Evolutionary conservation across 2,329 filamentous ascomycete genomes (phyloP), one percentile per base, ranked within the genome.

Genomic region (Colletotrichum eremochloae): DNA sequence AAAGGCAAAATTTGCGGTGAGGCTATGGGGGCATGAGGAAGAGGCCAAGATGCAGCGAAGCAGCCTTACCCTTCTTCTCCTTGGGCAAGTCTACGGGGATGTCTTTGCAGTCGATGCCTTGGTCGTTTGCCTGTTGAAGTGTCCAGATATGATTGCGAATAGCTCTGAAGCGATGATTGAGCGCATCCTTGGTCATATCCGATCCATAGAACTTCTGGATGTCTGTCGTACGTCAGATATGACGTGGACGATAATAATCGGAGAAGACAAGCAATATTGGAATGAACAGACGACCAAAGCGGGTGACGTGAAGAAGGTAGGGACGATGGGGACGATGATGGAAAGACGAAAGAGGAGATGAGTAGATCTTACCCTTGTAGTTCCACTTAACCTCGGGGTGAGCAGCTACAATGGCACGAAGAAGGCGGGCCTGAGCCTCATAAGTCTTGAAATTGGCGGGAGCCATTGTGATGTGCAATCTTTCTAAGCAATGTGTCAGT

Each of bases 391-490:
- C 76, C 0, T 82, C 82, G 0, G 86, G 86, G 66, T 88, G 85
- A 3, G 89, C 88, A 0, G 89, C 90, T 0, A 92, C 81, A 33
- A 92, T 86, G 6, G 90, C 90, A 1, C 89, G 86, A 3, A 92
- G 82, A 46, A 92, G 86, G 57, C 90, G 89, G 29, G 86, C 85
- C 75, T 89, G 88, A 0, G 87, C 84, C 78, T 92, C 89, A 77
- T 89, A 90, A 2, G 84, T 85, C 74, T 86, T 88, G 81, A 91
- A 92, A 75, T 89, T 91, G 18, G 87, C 61, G 3, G 84, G 79
- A 5, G 86, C 82, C 87, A 89, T 89, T 1, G 24, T 80, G 75
- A 52, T 44, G 8, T n/a, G n/a, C 20, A 46, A 46, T 56, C n/a
- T 8, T 2, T 5, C n/a, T 2, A 7, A 20, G 36, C 2, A 42